Base-by-base conservation (phyloP, 306 rosid genomes). In the Cucurbita ficifolia region DNA sequence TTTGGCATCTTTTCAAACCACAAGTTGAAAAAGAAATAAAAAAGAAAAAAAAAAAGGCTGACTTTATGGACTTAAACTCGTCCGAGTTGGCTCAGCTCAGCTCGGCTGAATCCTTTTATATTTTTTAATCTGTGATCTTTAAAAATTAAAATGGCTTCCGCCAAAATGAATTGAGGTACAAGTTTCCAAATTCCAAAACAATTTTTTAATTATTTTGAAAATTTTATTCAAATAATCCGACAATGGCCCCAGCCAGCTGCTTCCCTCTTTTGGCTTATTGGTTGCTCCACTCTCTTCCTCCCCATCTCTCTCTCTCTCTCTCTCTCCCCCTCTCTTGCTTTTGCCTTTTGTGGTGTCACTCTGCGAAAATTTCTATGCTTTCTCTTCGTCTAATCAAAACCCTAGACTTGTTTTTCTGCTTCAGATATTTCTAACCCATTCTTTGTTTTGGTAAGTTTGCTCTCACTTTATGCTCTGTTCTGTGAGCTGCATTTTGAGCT, bases 381-480 rank as follows among this genome's bases (percentile, higher is more conserved):
- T 46, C 54, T 22, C 72, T 62, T 76, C 62, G 73, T 51, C 67
- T 65, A 12, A 36, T 67, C n/a, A 70, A 36, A 79, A 72, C 83
- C 89, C 89, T 78, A 87, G 77, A 56, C 55, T 39, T 79, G 78
- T 79, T 76, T 46, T 77, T 60, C 75, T 76, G 33, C 33, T 29
- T 29, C 33, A 3, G 33, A 29, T 29, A 29, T 29, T 29, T 29
- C 33, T 7, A 39, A 43, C 7, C 67, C 84, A 35, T 77, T 63
- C 70, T 72, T 79, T 75, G 70, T 70, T 50, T 62, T 36, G 8
- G 29, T 55, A 78, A 8, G 59, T 18, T 33, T 29, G 36, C 65
- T 74, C 35, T 73, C 45, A 43, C 39, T 58, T 14, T 68, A 17
- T 59, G 67, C 69, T 16, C 59, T 18, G 76, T 33, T 33, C 38